Base-by-base conservation (phyloP, 108 stramenopile species). In the Stephanodiscus minutulus region DNA sequence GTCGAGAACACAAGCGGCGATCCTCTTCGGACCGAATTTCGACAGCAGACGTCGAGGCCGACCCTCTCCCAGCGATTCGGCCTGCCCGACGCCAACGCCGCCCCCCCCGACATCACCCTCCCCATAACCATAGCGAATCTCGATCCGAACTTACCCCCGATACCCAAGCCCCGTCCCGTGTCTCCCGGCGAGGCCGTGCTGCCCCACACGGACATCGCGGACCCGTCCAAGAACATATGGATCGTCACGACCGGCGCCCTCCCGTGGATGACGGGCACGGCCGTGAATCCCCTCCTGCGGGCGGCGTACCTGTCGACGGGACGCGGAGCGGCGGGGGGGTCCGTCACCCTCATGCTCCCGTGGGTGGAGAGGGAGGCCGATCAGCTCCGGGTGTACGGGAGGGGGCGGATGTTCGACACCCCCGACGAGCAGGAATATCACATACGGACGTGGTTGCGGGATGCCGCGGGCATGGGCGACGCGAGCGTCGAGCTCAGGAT, bases 241-340 rank as follows among this genome's bases (percentile, higher is more conserved):
- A 90, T 96, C 10, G 92, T 96, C 10, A 96, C 96, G 7, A 94
- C 96, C 0, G 96, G 93, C 15, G 64, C 92, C 3, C 58, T 96
- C 13, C 96, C 96, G 10, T 96, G 96, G 96, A 91, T 88, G 87
- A 96, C 96, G 39, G 96, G 96, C 8, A 96, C 96, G 7, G 93
- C 96, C 12, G 92, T 96, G 61, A 96, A 96, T 68, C 96, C 96
- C 24, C 79, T 96, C 0, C 73, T 95, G 1, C 83, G 96, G 13
- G 96, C 96, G 17, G 87, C 92, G 0, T 92, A 95, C 74, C 74
- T 96, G 54, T 77, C 86, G 0, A 43, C 41, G 1, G 92, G 88
- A 52, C 82, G 96, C 0, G 58, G 57, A 10, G 82, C 82, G 59
- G 79, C 57, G 25, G 86, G 87, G 37, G 91, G 90, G 15, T 77